phyloP scores from a whole-genome alignment of 148 eudicot genomes.

The Amaranthus cruentus region DNA sequence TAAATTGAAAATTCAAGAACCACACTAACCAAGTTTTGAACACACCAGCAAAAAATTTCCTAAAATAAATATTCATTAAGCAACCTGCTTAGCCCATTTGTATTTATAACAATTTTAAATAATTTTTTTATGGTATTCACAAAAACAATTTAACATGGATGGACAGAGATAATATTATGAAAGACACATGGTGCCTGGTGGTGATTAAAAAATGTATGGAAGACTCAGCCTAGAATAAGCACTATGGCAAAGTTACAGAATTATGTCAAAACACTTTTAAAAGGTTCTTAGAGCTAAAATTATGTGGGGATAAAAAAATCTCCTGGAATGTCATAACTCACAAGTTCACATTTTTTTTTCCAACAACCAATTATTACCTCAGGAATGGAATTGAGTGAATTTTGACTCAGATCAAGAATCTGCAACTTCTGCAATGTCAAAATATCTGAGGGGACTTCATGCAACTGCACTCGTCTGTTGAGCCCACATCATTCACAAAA shows the following conservation, averaged over 20 bases:
- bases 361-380: constrained; percentile 33
- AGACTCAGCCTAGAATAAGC: background rate
- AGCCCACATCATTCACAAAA: constrained; percentile 16
- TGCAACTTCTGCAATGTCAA: constrained; percentile 48
- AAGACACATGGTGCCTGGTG: no score
- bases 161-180: no score
- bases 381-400: constrained; percentile 59
- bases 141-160: no score
- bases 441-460: constrained; percentile 67
- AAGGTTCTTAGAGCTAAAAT: background rate
- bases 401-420: constrained; percentile 85
- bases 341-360: background rate
- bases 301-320: background rate
- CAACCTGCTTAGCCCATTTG: no score
- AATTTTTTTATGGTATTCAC: no score
- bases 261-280: background rate
- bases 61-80: no score
- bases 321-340: constrained; percentile 4
- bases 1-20: no score
- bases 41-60: no score
- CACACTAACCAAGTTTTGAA: no score
- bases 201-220: background rate
- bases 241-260: background rate
- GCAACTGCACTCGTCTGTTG: constrained; percentile 64
- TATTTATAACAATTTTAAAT: no score